phyloP scores from a whole-genome alignment of 768 basidiomycete genomes.

The Rubroboletus satanas region DNA sequence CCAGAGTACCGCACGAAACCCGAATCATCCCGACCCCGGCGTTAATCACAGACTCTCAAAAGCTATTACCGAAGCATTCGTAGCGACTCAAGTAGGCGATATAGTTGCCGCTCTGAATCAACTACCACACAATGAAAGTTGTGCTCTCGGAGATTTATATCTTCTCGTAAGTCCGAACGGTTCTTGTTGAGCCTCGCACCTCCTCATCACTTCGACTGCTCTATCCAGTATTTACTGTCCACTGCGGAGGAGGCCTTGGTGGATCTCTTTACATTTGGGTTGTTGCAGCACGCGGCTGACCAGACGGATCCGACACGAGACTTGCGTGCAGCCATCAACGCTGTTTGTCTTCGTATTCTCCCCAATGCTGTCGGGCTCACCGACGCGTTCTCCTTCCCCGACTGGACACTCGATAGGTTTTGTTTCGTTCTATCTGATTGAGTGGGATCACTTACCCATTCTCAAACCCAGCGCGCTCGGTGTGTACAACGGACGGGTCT shows the following conservation, averaged over 20 bases:
- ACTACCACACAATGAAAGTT: conserved; percentile 16
- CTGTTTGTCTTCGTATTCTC: conserved; percentile 48
- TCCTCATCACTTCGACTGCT: not conserved
- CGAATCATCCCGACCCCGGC: conserved; percentile 46
- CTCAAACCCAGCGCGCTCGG: conserved; percentile 50
- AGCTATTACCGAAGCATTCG: conserved; percentile 67
- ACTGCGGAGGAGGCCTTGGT: conserved; percentile 51
- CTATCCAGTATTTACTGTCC: conserved; percentile 54
- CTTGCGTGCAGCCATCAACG: conserved; percentile 48
- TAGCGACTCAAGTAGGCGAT: conserved; percentile 51
- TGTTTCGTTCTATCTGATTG: not conserved
- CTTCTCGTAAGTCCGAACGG: conserved; percentile 24
- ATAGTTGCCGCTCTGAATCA: conserved; percentile 38
- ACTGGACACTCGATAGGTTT: conserved; percentile 72
- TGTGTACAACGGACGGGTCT: conserved; percentile 59
- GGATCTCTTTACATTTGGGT: conserved; percentile 55
- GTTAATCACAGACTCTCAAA: conserved; percentile 55
- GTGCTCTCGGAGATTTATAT: conserved; percentile 21
- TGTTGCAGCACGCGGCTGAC: conserved; percentile 31
- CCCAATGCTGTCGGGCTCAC: conserved; percentile 65
- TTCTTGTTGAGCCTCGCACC: no score
- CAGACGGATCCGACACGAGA: conserved; percentile 42
- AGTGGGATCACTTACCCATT: not conserved
- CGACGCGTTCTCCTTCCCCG: conserved; percentile 71
- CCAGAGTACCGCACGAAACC: conserved; percentile 33